Evolutionary conservation across 495 filamentous ascomycete genomes (phyloP).

Genomic region (Pyronema domesticum): DNA sequence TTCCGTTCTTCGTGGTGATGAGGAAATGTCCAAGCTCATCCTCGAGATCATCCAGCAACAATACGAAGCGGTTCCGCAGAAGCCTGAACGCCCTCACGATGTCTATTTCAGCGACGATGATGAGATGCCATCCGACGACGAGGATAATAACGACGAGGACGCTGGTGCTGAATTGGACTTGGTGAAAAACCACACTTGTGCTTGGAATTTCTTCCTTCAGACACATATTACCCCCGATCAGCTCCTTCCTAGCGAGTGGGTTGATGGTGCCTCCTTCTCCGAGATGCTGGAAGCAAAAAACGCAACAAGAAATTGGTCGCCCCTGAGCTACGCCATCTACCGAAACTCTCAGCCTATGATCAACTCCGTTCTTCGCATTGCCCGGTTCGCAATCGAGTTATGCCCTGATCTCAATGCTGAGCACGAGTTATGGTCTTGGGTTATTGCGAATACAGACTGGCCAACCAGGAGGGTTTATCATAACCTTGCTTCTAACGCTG

Average conservation of each 20-base stretch:
- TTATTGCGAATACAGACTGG: background rate
- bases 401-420: background rate
- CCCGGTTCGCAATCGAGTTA: background rate
- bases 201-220: background rate
- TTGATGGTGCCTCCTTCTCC: too few relatives aligned
- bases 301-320: too few relatives aligned
- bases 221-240: too few relatives aligned
- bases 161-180: slow-evolving; percentile 42
- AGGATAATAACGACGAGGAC: slow-evolving; percentile 47
- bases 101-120: slow-evolving; percentile 21
- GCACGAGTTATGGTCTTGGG: background rate
- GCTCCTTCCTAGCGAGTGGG: too few relatives aligned
- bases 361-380: slow-evolving; percentile 9
- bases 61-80: slow-evolving; percentile 33
- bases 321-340: slow-evolving; percentile 16
- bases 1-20: slow-evolving; percentile 44
- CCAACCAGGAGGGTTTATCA: background rate
- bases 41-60: slow-evolving; percentile 49
- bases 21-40: slow-evolving; percentile 41
- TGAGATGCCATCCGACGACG: slow-evolving; percentile 28
- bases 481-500: background rate
- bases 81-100: slow-evolving; percentile 8
- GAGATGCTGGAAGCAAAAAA: too few relatives aligned
- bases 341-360: slow-evolving; percentile 13
- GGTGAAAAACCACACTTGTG: background rate